Conservation (phyloP, 768 basidiomycete species). For the Termitomyces sp. region DNA sequence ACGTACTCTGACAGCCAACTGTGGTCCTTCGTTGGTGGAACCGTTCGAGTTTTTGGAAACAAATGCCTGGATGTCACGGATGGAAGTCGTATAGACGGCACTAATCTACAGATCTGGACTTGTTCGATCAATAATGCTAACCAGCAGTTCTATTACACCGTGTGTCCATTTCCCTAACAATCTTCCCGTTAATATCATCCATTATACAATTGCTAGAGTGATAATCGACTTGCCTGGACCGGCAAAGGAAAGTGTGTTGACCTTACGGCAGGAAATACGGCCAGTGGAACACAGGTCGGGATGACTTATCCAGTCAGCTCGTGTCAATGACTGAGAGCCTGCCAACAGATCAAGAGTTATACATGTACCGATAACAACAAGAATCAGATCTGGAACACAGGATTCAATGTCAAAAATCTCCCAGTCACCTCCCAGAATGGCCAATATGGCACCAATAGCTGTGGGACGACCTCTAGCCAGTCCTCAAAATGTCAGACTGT, state of each 20-base stretch:
- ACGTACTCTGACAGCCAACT: slow-evolving; percentile 41
- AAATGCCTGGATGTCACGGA: slow-evolving; percentile 48
- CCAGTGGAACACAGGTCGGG: slow-evolving; percentile 29
- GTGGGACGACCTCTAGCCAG: slow-evolving; percentile 54
- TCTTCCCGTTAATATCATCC: not conserved
- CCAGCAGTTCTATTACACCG: slow-evolving; percentile 32
- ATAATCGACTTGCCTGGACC: slow-evolving; percentile 42
- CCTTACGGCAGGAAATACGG: slow-evolving; percentile 35
- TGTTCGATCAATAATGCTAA: slow-evolving; percentile 37
- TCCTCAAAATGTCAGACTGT: slow-evolving; percentile 67
- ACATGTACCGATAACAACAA: slow-evolving; percentile 33
- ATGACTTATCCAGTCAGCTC: not conserved
- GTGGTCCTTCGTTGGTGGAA: slow-evolving; percentile 43
- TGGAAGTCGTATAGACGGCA: slow-evolving; percentile 38
- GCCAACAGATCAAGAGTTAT: slow-evolving; percentile 43
- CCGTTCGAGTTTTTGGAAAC: slow-evolving; percentile 37
- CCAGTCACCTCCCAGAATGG: slow-evolving; percentile 47
- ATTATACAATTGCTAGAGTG: slow-evolving; percentile 12
- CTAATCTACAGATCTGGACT: slow-evolving; percentile 50
- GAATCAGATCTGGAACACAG: slow-evolving; percentile 52
- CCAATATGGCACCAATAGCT: slow-evolving; percentile 65
- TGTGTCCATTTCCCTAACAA: not conserved
- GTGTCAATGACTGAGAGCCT: not conserved
- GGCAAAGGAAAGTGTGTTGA: slow-evolving; percentile 47
- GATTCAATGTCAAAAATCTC: slow-evolving; percentile 37